Evolutionary conservation across 2,329 filamentous ascomycete genomes (phyloP), one percentile per base, ranked within the genome.

Genomic region (Sporothrix inflata): DNA sequence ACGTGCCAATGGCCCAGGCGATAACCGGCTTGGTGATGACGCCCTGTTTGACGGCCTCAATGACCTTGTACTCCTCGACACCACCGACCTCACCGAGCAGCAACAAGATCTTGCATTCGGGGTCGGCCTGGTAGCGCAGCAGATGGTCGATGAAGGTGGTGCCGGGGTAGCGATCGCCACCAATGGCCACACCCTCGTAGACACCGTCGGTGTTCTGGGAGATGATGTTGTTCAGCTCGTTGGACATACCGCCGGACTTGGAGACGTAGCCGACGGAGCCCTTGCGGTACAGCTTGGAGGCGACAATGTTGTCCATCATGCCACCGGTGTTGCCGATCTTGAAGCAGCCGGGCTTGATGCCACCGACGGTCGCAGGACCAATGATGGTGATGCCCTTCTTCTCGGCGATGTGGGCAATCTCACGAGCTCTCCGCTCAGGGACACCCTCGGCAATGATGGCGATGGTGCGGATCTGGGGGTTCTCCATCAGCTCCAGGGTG

Each of bases 221-320:
- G 80, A 99, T 92, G 84, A 99, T 98, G 90, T 99, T 99, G 92
- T 99, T 99, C 80, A 99, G 87, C 88, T 99, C 96, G 89, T 99
- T 99, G 84, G 96, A 98, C 96, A 99, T 99, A 86, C 96, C 96
- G 82, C 96, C 96, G 73, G 96, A 99, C 89, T 99, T 99, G 89
- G 95, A 98, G 84, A 99, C 96, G 85, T 99, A 99, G 79, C 94
- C 96, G 77, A 99, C 94, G 78, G 96, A 98, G 79, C 96, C 96
- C 86, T 96, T 96, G 85, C 96, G 95, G 91, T 99, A 99, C 74
- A 99, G 93, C 91, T 99, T 99, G 83, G 96, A 98, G 78, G 96
- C 94, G 76, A 99, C 96, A 80, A 99, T 99, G 90, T 99, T 99
- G 90, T 99, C 96, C 96, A 99, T 99, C 96, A 99, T 99, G 85